Evolutionary conservation across 306 rosid genomes (phyloP).

Genomic region (Vigna mungo): DNA sequence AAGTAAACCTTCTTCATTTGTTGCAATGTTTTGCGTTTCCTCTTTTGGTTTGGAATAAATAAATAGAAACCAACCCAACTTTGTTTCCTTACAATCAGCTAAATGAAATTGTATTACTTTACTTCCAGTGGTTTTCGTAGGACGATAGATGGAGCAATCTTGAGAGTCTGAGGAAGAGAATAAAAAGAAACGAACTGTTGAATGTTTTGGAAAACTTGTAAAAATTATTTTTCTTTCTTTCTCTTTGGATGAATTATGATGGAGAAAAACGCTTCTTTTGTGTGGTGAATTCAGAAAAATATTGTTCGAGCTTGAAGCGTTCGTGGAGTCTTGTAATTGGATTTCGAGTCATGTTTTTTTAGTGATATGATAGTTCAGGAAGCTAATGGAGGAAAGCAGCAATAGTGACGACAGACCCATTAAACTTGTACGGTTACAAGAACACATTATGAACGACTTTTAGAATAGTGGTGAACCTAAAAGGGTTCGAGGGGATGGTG

Average conservation of each 20-base stretch:
- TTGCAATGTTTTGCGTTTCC: not conserved
- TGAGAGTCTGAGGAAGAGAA: not conserved
- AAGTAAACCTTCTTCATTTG: not conserved
- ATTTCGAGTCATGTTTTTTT: slow-evolving; percentile 22
- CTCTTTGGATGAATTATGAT: not conserved
- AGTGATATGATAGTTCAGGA: slow-evolving; percentile 47
- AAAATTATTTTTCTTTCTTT: not conserved
- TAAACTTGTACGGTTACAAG: too few species aligned
- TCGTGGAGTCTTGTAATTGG: slow-evolving; percentile 17
- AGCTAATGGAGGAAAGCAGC: slow-evolving; percentile 68
- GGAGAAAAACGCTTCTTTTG: slow-evolving; percentile 3
- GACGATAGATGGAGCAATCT: slow-evolving; percentile 9
- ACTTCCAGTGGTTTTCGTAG: not conserved
- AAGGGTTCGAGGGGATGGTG: too few species aligned
- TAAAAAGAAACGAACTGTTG: not conserved
- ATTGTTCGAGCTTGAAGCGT: slow-evolving; percentile 29
- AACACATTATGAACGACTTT: too few species aligned
- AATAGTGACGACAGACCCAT: too few species aligned
- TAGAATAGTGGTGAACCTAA: too few species aligned
- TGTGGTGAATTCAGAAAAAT: slow-evolving; percentile 34
- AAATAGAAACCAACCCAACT: not conserved
- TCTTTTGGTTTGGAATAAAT: not conserved
- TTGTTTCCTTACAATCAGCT: not conserved
- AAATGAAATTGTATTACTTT: not conserved
- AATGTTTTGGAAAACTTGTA: not conserved